Percentiles rank a stretch among this genome's conserved stretches.
These are phyloP conservation scores for Lactifluus subvellereus DNA, from an alignment of 768 basidiomycete species.

Conservation along the genomic window DNA sequence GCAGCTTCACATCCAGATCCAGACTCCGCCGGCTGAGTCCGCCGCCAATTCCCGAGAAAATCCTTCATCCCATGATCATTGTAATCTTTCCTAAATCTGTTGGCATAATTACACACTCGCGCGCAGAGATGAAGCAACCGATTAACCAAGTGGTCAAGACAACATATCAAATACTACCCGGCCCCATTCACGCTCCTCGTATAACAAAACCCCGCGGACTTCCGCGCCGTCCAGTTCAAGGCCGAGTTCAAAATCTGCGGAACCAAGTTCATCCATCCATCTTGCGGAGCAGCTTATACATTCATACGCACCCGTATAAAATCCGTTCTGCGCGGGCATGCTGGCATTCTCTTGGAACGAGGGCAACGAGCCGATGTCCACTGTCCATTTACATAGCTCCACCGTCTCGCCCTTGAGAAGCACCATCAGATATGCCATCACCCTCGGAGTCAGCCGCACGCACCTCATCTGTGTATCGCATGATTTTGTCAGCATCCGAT, in stretches of 20 bases:
- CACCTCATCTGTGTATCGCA: conserved; percentile 81
- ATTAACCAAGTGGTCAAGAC: conserved; percentile 26
- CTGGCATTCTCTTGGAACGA: conserved; percentile 69
- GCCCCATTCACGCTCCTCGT: conserved; percentile 76
- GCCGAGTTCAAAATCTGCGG: conserved; percentile 74
- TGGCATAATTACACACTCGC: background rate
- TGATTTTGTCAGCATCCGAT: conserved; percentile 63
- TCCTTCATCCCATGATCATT: background rate
- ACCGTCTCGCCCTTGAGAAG: conserved; percentile 50
- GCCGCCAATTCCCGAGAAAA: background rate
- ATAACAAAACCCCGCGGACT: conserved; percentile 73
- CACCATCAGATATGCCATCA: background rate
- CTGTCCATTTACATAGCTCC: conserved; percentile 84
- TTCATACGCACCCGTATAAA: conserved; percentile 62
- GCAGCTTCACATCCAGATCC: background rate
- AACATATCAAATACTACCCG: conserved; percentile 59
- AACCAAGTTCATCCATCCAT: background rate
- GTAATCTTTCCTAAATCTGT: background rate
- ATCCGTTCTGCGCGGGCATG: conserved; percentile 52
- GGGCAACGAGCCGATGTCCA: conserved; percentile 72
- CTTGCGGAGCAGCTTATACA: background rate
- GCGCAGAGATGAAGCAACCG: background rate
- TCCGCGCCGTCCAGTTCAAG: conserved; percentile 82
- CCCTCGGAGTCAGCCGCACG: conserved; percentile 17
- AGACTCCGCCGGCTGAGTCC: conserved; percentile 1